A percentile compares a stretch with the other conserved stretches of the same genome.
Conservation (phyloP, 306 rosid genomes). For the Malus asiatica region DNA sequence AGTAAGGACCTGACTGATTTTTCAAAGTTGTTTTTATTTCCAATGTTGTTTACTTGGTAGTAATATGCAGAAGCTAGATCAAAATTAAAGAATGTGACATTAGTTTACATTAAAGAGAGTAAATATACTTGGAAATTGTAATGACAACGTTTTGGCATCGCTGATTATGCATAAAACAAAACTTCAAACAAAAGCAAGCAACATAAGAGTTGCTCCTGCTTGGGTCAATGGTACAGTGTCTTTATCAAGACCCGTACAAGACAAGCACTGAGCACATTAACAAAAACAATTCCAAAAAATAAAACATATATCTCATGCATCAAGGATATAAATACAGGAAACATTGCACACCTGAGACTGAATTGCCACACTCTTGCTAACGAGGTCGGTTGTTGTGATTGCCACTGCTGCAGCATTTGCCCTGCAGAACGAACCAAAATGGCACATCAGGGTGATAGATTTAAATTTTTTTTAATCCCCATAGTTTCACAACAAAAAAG, state of each 20-base stretch:
- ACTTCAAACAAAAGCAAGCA: neutral
- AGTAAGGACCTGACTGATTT: neutral
- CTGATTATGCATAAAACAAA: neutral
- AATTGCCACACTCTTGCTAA: constrained; percentile 89
- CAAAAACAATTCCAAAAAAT: neutral
- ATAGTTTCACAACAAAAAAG: neutral
- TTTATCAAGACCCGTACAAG: neutral
- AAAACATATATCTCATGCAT: neutral
- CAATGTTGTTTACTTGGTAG: neutral
- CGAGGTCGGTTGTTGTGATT: constrained; percentile 92
- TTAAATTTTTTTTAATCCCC: neutral
- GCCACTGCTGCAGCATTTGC: constrained; percentile 95
- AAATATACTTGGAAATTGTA: neutral
- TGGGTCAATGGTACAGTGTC: neutral
- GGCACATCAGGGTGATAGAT: neutral
- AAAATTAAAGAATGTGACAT: neutral
- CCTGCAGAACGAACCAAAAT: constrained; percentile 38
- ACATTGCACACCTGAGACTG: constrained; percentile 56
- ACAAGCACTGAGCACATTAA: neutral
- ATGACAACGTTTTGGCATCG: neutral
- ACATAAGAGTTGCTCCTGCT: neutral
- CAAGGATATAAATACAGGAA: neutral
- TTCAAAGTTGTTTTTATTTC: neutral
- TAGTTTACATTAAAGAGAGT: no score
- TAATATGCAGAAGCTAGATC: neutral